phyloP scores from a whole-genome alignment of 1,284 basidiomycete species.

The Malassezia psittaci region DNA sequence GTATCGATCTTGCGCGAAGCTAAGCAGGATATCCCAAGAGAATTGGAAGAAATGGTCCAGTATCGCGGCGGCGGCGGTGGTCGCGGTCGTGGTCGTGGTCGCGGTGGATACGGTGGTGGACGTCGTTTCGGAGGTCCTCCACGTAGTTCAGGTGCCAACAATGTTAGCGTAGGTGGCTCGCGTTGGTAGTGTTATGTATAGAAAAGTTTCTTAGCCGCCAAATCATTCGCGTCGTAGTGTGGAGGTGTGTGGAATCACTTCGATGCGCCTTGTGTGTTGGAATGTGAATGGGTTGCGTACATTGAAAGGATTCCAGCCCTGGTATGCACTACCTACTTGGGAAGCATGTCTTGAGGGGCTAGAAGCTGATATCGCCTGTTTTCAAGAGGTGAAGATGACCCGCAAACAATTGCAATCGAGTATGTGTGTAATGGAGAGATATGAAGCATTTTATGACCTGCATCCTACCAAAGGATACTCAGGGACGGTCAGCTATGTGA shows the following conservation, averaged over 20 bases:
- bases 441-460: conserved; percentile 39
- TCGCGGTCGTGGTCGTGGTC: conserved; percentile 25
- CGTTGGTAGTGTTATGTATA: conserved; percentile 24
- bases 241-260: background rate
- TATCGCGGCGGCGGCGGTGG: conserved; percentile 54
- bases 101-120: conserved; percentile 27
- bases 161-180: conserved; percentile 25
- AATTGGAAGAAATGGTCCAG: conserved; percentile 82
- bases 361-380: conserved; percentile 39
- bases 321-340: conserved; percentile 35
- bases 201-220: background rate
- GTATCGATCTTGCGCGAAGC: conserved; percentile 79
- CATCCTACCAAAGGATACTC: conserved; percentile 41
- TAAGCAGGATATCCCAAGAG: conserved; percentile 73
- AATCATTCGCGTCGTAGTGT: background rate
- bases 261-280: conserved; percentile 24
- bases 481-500: conserved; percentile 36
- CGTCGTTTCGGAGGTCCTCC: conserved; percentile 29
- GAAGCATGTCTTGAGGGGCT: conserved; percentile 39
- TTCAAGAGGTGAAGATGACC: conserved; percentile 45
- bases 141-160: conserved; percentile 35
- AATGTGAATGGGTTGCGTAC: conserved; percentile 46
- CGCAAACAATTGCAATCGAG: conserved; percentile 34
- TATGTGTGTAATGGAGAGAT: conserved; percentile 38
- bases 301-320: conserved; percentile 41